Conservation (phyloP, 208 protist species). For the Tritrichomonas musculus region DNA sequence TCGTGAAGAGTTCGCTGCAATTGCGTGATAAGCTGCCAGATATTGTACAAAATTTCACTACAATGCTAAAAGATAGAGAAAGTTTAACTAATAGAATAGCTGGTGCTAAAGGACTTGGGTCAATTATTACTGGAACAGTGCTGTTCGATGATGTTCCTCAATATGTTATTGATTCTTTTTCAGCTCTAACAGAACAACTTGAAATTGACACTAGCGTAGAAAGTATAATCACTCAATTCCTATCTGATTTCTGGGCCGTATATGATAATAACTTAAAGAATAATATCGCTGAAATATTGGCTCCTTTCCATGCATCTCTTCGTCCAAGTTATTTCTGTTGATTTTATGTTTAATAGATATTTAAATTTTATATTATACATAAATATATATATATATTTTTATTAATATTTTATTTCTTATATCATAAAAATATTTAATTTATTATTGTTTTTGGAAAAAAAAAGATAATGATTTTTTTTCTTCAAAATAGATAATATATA, state of each 20-base stretch:
- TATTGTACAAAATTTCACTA: background rate
- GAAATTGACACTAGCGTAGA: background rate
- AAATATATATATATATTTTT: too few relatives aligned
- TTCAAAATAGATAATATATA: too few relatives aligned
- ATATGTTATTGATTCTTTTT: constrained; percentile 17
- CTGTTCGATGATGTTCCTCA: constrained; percentile 18
- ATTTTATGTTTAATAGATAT: too few relatives aligned
- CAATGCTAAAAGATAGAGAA: background rate
- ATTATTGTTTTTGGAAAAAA: too few relatives aligned
- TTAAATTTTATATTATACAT: too few relatives aligned
- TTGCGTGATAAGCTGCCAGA: background rate
- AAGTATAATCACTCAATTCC: background rate
- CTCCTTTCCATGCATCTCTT: background rate
- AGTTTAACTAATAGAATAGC: background rate
- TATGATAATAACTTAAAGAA: constrained; percentile 19
- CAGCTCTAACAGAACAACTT: background rate
- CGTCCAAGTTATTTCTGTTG: constrained; percentile 18
- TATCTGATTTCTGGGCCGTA: constrained; percentile 1
- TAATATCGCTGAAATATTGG: background rate
- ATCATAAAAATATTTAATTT: too few relatives aligned
- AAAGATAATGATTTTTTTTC: too few relatives aligned
- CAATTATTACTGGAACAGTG: background rate
- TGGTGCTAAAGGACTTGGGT: background rate
- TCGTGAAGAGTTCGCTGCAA: background rate
- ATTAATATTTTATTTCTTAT: too few relatives aligned